Evolutionary conservation across 768 basidiomycete species (phyloP).

Genomic region (Suillus decipiens): DNA sequence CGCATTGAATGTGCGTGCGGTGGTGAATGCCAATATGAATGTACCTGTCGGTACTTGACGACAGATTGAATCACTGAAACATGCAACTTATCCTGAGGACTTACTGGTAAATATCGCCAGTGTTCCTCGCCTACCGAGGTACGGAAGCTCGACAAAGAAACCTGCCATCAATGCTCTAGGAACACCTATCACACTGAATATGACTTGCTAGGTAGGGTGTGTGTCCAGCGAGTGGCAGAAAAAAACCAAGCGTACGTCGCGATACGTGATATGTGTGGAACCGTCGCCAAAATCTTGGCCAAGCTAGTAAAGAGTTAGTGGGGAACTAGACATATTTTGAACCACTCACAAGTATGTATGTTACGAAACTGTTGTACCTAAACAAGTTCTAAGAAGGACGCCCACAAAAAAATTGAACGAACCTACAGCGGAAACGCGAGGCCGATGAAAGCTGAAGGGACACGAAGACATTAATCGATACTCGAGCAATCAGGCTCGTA

Average conservation of each 20-base stretch:
- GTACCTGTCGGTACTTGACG: conserved; percentile 49
- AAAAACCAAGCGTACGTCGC: conserved; percentile 48
- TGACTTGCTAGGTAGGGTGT: conserved; percentile 46
- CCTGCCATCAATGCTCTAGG: conserved; percentile 61
- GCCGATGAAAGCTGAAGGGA: conserved; percentile 63
- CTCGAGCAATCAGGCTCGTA: not conserved
- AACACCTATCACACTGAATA: conserved; percentile 56
- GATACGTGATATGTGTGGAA: conserved; percentile 70
- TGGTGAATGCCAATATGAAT: conserved; percentile 60
- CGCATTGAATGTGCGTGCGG: conserved; percentile 51
- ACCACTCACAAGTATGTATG: conserved; percentile 50
- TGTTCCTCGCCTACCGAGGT: conserved; percentile 55
- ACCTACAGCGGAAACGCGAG: conserved; percentile 70
- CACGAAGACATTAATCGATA: not conserved
- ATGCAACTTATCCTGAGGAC: conserved; percentile 9
- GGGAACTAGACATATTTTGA: not conserved
- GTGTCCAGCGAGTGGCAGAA: not conserved
- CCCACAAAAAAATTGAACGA: not conserved
- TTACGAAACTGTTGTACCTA: conserved; percentile 54
- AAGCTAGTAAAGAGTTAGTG: conserved; percentile 42
- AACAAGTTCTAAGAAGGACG: not conserved
- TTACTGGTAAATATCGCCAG: conserved; percentile 50
- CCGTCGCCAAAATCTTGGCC: conserved; percentile 65
- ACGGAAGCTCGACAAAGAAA: conserved; percentile 50
- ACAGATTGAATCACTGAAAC: not conserved